phyloP scores from a whole-genome alignment of 495 filamentous ascomycete species.

The Podospora appendiculata region DNA sequence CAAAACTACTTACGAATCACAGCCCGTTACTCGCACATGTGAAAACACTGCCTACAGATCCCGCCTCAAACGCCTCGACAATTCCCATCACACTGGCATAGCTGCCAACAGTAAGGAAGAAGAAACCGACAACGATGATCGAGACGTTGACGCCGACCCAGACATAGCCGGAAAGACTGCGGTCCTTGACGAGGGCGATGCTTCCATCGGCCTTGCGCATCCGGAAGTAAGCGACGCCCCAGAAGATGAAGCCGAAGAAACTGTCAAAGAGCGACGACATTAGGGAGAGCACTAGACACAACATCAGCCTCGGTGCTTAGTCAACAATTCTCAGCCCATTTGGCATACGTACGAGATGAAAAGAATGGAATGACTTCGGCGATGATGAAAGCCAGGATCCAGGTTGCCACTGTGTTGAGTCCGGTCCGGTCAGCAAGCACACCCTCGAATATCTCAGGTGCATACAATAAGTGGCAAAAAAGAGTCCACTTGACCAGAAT shows the following conservation, averaged over 20 bases:
- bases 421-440: not conserved
- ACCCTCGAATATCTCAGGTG: too few relatives aligned
- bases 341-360: constrained; percentile 45
- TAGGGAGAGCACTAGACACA: constrained; percentile 52
- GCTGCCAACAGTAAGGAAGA: constrained; percentile 70
- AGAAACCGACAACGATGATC: constrained; percentile 63
- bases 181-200: constrained; percentile 47
- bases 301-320: not conserved
- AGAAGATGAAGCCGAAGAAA: constrained; percentile 93
- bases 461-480: too few relatives aligned
- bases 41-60: constrained; percentile 51
- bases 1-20: too few relatives aligned
- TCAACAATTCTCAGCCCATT: too few relatives aligned
- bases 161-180: constrained; percentile 53
- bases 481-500: not conserved
- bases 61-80: constrained; percentile 48
- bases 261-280: constrained; percentile 90
- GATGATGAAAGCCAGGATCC: constrained; percentile 74
- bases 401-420: constrained; percentile 45
- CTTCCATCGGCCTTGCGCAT: constrained; percentile 69
- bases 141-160: constrained; percentile 57
- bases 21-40: constrained; percentile 53
- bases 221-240: constrained; percentile 79
- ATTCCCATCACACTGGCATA: constrained; percentile 70
- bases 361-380: constrained; percentile 91